phyloP scores from a whole-genome alignment of 2,329 filamentous ascomycete genomes.

The Neofusicoccum cordaticola region DNA sequence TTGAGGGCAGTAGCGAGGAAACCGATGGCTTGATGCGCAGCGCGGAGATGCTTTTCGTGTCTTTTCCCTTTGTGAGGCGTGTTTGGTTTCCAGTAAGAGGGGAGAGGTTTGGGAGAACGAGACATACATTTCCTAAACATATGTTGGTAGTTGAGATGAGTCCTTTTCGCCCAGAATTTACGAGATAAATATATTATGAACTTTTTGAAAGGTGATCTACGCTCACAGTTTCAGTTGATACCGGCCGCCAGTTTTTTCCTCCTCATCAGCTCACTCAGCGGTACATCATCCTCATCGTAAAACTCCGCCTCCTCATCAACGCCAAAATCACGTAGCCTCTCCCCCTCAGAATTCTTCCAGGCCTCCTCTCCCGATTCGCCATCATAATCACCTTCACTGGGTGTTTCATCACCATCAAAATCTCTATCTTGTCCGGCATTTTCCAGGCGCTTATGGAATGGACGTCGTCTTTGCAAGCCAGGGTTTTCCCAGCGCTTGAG shows the following conservation, averaged over 20 bases:
- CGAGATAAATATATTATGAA: background rate
- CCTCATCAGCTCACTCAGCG: constrained; percentile 65
- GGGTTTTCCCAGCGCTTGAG: constrained; percentile 38
- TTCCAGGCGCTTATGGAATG: constrained; percentile 44
- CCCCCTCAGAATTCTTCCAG: constrained; percentile 75
- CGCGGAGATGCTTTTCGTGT: background rate
- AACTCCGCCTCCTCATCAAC: constrained; percentile 75
- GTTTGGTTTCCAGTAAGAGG: too few species aligned
- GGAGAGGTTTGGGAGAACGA: too few species aligned
- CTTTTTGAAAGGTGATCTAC: background rate
- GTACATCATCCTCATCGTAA: constrained; percentile 64
- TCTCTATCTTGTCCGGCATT: constrained; percentile 14
- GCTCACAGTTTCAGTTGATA: background rate
- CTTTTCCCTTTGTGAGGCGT: too few species aligned
- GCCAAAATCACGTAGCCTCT: constrained; percentile 71
- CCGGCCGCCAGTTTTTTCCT: constrained; percentile 20
- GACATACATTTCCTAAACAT: too few species aligned
- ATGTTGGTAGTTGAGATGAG: too few species aligned
- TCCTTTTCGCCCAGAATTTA: too few species aligned
- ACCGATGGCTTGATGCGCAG: background rate
- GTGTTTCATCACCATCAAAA: constrained; percentile 13
- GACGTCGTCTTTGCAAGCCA: constrained; percentile 36
- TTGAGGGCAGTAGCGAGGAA: constrained; percentile 33
- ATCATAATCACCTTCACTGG: constrained; percentile 24
- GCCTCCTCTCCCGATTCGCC: constrained; percentile 50